Conservation (phyloP, 352 stramenopile genomes). For the Aphanomyces invadans region DNA sequence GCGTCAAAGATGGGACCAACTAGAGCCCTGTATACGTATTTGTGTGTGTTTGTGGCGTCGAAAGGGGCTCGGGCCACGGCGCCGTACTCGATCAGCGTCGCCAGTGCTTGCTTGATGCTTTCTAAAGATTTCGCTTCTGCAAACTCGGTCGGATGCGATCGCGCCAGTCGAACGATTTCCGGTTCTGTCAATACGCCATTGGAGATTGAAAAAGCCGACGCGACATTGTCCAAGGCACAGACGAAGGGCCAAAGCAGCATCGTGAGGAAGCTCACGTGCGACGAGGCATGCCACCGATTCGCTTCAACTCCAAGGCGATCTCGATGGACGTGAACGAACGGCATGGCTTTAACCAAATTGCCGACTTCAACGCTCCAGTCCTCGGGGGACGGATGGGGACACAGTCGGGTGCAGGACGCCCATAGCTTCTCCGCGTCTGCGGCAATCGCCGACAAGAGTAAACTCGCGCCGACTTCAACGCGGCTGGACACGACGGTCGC, state of each 20-base stretch:
- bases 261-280: constrained; percentile 48
- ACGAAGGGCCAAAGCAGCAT: constrained; percentile 71
- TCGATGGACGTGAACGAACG: constrained; percentile 21
- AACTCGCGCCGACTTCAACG: neutral
- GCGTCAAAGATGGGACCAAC: too few species aligned
- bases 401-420: constrained; percentile 61
- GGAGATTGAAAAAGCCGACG: neutral
- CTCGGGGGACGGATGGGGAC: constrained; percentile 37
- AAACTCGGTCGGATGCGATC: neutral
- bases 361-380: constrained; percentile 35
- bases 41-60: neutral
- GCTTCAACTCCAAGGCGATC: constrained; percentile 14
- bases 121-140: neutral
- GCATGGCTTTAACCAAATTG: constrained; percentile 17
- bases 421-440: constrained; percentile 44
- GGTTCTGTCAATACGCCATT: neutral
- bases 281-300: constrained; percentile 24
- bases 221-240: constrained; percentile 40
- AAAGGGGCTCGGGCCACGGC: neutral
- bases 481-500: constrained; percentile 16
- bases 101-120: constrained; percentile 8
- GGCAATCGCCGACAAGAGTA: constrained; percentile 33
- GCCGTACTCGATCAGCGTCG: neutral
- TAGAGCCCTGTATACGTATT: too few species aligned
- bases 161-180: neutral